phyloP scores from a whole-genome alignment of 192 early-diverging fungal species.

The Backusella liffmaniae region DNA sequence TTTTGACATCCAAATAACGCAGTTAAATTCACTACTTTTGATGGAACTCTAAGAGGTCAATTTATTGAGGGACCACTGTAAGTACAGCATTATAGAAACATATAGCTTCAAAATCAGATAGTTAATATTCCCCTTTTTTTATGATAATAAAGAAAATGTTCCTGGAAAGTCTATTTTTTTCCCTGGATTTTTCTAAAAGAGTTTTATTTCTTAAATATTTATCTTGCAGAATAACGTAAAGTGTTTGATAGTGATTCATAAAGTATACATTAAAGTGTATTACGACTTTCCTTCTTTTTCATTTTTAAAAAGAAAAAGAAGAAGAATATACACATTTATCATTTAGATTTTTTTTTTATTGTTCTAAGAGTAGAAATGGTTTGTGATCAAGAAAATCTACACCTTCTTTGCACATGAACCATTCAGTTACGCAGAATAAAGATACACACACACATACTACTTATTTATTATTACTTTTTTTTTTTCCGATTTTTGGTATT shows the following conservation, averaged over 20 bases:
- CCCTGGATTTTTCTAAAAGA: too few relatives aligned
- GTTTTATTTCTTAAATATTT: background rate
- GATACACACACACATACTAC: background rate
- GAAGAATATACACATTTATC: background rate
- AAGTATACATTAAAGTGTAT: background rate
- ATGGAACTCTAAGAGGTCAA: too few relatives aligned
- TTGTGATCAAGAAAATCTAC: background rate
- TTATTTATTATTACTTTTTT: background rate
- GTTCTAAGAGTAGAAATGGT: background rate
- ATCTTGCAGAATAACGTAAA: background rate
- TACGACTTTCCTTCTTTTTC: background rate
- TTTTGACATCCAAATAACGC: too few relatives aligned
- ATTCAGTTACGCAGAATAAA: background rate
- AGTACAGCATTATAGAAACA: too few relatives aligned
- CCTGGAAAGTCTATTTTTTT: too few relatives aligned
- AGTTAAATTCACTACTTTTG: too few relatives aligned
- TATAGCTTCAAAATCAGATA: too few relatives aligned
- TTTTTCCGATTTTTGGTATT: background rate
- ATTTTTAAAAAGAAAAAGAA: background rate
- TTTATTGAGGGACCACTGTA: too few relatives aligned
- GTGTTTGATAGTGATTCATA: background rate
- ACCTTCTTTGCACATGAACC: background rate
- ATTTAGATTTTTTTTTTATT: too few relatives aligned
- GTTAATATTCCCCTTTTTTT: too few relatives aligned
- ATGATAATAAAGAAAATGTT: too few relatives aligned